Evolutionary conservation across 305 asterid species (phyloP), one percentile per base, ranked within the genome.

Genomic region (Ilex paraguariensis): DNA sequence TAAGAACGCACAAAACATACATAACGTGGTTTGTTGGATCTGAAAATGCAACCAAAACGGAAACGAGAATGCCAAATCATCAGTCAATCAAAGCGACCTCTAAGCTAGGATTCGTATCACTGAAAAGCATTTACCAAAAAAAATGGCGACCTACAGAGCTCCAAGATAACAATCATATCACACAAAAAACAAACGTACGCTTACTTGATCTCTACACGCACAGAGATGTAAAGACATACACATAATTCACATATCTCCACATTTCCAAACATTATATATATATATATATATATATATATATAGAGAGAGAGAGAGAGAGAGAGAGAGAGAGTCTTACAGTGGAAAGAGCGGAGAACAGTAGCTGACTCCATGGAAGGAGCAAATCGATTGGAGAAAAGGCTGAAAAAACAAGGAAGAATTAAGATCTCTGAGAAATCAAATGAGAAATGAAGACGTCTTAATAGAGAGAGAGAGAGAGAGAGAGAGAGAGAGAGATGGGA

Each of bases 321-420:
- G 65, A 61, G 28, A 46, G 16, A 28, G 60, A 36, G 31, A 52
- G 31, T 42, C 76, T 73, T 30, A 89, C 97, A 75, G 15, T 80
- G 79, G 70, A 84, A 76, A 64, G 85, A 73, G 66, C 88, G 88
- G 75, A 77, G 85, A 81, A 73, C 86, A 49, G 83, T 86, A 71
- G 88, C 77, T 68, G 95, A 85, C 68, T 87, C 94, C 95, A 90
- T 90, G 31, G 68, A 63, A 70, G 63, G 31, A 59, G 60, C 53
- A 30, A 72, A 54, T 21, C 17, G 79, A 77, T 77, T 72, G 54
- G 57, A 51, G 5, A 65, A 13, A 32, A 55, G 50, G 67, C 28
- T 21, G 28, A 21, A 21, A 21, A 21, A 21, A 21, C 1, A 21
- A 21, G 28, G 28, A 21, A 21, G 28, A 21, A 21, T 21, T 21